Evolutionary conservation across 352 stramenopile species (phyloP).

Genomic region (Peronosclerospora sorghi): DNA sequence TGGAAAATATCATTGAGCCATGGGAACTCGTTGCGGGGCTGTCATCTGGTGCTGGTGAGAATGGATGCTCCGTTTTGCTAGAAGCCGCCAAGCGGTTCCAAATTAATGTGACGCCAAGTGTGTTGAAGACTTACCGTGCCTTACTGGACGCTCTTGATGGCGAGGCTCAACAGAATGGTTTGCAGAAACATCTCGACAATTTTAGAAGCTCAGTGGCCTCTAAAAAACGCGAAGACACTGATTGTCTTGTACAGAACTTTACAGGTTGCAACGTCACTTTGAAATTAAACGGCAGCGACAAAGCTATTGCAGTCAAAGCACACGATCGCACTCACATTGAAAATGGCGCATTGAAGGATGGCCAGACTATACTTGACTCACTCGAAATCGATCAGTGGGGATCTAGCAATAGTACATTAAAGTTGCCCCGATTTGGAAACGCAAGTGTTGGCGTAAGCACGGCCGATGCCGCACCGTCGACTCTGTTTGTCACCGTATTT

Average conservation of each 20-base stretch:
- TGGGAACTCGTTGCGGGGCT: conserved; percentile 52
- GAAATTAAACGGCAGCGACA: conserved; percentile 35
- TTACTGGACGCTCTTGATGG: conserved; percentile 69
- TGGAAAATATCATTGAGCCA: conserved; percentile 66
- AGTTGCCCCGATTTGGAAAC: conserved; percentile 45
- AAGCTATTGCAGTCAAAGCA: conserved; percentile 29
- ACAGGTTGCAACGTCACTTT: conserved; percentile 51
- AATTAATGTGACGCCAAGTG: conserved; percentile 59
- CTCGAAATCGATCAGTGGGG: conserved; percentile 60
- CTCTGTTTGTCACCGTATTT: conserved; percentile 55
- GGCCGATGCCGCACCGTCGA: conserved; percentile 21
- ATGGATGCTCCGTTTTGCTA: conserved; percentile 47
- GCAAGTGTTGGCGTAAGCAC: conserved; percentile 46
- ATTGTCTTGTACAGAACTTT: conserved; percentile 64
- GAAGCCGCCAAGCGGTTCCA: conserved; percentile 64
- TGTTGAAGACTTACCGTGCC: conserved; percentile 65
- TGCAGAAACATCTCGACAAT: conserved; percentile 58
- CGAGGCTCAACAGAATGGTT: conserved; percentile 41
- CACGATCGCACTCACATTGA: conserved; percentile 41
- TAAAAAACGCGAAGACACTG: conserved; percentile 27
- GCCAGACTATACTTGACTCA: conserved; percentile 27
- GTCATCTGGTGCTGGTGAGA: conserved; percentile 41
- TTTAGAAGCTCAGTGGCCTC: conserved; percentile 27
- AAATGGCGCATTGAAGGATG: conserved; percentile 27
- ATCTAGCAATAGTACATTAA: conserved; percentile 20